Evolutionary conservation across 2,329 filamentous ascomycete species (phyloP), one percentile per base, ranked within the genome.

Genomic region (Pseudogymnoascus verrucosus): DNA sequence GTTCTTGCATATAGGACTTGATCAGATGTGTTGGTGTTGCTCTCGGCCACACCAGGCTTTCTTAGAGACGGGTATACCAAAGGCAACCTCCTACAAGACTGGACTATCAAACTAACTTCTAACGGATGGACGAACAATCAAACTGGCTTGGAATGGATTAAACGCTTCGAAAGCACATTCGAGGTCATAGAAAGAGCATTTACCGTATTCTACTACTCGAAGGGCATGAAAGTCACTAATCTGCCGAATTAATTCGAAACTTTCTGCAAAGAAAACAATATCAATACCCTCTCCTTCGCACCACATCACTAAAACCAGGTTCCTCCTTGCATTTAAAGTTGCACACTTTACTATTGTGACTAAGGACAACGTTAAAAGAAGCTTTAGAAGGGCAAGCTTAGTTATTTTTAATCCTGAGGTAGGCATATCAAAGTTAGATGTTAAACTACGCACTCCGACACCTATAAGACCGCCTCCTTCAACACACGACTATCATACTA

Each of bases 171-270:
- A 21, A 3, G 21, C 21, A 21, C 21, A 21, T 2, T 21, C 3
- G 57, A 42, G 54, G 3, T 76, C 65, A 74, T 67, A 74, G 64
- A 23, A 72, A 19, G 16, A 5, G 65, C 67, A 74, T 67, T 75
- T 76, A 71, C 64, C 62, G 66, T 23, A 67, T 77, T 1, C 66
- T 77, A 3, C 69, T 78, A 65, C 65, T 76, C 61, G 70, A 77
- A 65, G 67, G 72, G 54, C 66, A 77, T 68, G 62, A 67, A 23
- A 75, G 70, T 65, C 68, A 76, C 66, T 23, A 71, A 40, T 72
- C 67, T 3, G 60, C 67, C 16, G 61, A 74, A 64, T 76, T 77
- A 74, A 64, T 76, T 77, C 63, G 63, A 73, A 16, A 39, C 69
- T 19, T 69, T 69, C 62, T 76, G 65, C 65, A 65, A 66, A 36